phyloP scores from a whole-genome alignment of 306 rosid species.

The Cercis canadensis region DNA sequence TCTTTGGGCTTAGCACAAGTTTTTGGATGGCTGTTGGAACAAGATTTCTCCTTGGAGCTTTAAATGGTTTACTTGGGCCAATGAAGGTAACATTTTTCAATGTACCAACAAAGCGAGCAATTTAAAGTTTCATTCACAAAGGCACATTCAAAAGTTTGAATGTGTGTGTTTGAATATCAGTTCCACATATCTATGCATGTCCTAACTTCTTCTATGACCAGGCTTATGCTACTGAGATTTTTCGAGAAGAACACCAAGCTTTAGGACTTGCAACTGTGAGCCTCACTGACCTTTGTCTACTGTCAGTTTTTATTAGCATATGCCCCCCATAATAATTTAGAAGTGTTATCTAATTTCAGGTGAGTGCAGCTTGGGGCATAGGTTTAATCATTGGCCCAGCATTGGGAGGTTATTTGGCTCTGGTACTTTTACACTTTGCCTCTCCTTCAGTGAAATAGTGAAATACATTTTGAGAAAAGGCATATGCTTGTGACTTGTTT shows the following conservation, averaged over 20 bases:
- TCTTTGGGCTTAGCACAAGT: slow-evolving; percentile 89
- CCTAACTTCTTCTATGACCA: slow-evolving; percentile 38
- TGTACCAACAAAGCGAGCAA: neutral
- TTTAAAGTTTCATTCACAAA: slow-evolving; percentile 8
- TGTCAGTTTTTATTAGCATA: neutral
- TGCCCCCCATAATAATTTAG: slow-evolving; percentile 5
- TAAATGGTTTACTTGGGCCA: slow-evolving; percentile 87
- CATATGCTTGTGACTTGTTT: neutral
- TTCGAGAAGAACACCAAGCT: slow-evolving; percentile 79
- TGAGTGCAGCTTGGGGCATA: slow-evolving; percentile 79
- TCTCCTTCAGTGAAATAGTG: slow-evolving; percentile 1
- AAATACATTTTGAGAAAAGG: neutral
- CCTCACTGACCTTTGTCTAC: slow-evolving; percentile 12
- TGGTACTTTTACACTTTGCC: slow-evolving; percentile 54
- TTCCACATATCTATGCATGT: neutral
- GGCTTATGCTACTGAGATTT: slow-evolving; percentile 84
- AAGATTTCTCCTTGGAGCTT: slow-evolving; percentile 85
- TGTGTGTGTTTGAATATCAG: neutral
- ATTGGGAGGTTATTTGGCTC: slow-evolving; percentile 87
- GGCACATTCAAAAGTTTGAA: neutral
- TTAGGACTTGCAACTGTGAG: slow-evolving; percentile 82
- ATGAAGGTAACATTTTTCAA: slow-evolving; percentile 63
- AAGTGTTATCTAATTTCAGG: slow-evolving; percentile 50
- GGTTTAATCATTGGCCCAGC: slow-evolving; percentile 91
- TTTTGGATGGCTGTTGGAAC: slow-evolving; percentile 85